Evolutionary conservation across 495 filamentous ascomycete genomes (phyloP).

Genomic region (Filosporella fistucella): DNA sequence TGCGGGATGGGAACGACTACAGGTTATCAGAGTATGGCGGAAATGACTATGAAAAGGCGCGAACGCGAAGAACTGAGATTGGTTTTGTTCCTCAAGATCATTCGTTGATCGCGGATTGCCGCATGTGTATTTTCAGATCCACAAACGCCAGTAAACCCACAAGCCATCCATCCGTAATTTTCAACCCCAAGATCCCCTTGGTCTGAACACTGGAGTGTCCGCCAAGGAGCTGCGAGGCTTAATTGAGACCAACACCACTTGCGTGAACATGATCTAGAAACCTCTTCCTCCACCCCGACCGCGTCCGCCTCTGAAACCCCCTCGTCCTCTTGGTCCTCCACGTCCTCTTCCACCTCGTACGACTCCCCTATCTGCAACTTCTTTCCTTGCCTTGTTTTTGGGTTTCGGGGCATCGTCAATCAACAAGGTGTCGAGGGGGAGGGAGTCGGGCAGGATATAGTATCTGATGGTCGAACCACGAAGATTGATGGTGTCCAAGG

Average conservation of each 20-base stretch:
- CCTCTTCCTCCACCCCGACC: conserved; percentile 64
- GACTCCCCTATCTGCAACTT: conserved; percentile 62
- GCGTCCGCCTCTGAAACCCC: conserved; percentile 51
- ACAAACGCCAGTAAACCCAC: conserved; percentile 20
- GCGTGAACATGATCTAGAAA: too few species aligned
- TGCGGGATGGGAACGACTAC: conserved; percentile 89
- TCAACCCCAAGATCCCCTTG: not conserved
- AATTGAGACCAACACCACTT: not conserved
- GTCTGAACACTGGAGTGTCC: not conserved
- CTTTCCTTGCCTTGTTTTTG: conserved; percentile 98
- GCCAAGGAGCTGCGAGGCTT: not conserved
- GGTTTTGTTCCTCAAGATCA: not conserved
- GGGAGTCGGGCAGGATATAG: conserved; percentile 88
- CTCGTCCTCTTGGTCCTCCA: conserved; percentile 48
- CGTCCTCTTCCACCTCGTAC: conserved; percentile 52
- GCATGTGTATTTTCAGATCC: conserved; percentile 17
- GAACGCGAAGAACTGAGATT: too few species aligned
- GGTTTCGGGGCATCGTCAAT: conserved; percentile 97
- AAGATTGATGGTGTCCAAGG: conserved; percentile 93
- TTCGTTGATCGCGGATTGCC: not conserved
- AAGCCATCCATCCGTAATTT: not conserved
- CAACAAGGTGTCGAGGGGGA: conserved; percentile 89
- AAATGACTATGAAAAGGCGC: too few species aligned
- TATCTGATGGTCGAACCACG: conserved; percentile 91
- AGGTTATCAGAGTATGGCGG: conserved; percentile 75